These are phyloP conservation scores for Casuarina glauca DNA, from an alignment of 306 rosid species.

Conservation along the genomic window DNA sequence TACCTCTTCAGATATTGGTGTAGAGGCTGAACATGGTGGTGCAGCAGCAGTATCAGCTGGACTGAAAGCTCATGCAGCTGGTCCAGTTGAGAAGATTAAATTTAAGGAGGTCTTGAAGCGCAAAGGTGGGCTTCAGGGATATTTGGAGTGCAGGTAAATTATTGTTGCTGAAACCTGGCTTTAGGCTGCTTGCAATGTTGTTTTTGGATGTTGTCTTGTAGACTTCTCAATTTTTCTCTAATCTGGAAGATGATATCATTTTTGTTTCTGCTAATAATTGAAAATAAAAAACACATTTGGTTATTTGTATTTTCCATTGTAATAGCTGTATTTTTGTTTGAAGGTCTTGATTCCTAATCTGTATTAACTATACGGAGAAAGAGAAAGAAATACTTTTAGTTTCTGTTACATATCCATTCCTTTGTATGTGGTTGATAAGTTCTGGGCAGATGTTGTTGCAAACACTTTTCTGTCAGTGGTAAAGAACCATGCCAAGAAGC, in stretches of 20 bases:
- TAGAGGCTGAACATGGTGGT: conserved; percentile 67
- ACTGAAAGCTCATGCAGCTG: conserved; percentile 75
- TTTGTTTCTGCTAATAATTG: conserved; percentile 5
- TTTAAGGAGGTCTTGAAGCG: conserved; percentile 95
- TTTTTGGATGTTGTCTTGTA: conserved; percentile 26
- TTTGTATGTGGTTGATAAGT: not conserved
- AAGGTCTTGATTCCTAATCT: not conserved
- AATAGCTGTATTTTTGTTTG: conserved; percentile 3
- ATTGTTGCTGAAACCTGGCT: conserved; percentile 29
- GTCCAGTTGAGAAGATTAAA: conserved; percentile 89
- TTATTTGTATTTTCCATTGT: not conserved
- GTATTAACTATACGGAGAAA: not conserved
- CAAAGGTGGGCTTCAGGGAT: conserved; percentile 93
- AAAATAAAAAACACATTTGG: not conserved
- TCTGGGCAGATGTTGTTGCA: not conserved
- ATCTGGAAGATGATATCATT: conserved; percentile 1
- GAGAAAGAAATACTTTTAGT: not conserved
- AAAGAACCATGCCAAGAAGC: not conserved
- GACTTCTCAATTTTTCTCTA: not conserved
- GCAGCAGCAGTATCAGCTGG: conserved; percentile 94
- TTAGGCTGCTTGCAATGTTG: conserved; percentile 27
- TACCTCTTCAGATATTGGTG: conserved; percentile 54
- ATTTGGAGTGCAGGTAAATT: conserved; percentile 84
- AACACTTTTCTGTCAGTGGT: not conserved
- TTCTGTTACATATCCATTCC: not conserved